Evolutionary conservation across 106 monocot genomes (phyloP).

Genomic region (Dendrobium nobile): DNA sequence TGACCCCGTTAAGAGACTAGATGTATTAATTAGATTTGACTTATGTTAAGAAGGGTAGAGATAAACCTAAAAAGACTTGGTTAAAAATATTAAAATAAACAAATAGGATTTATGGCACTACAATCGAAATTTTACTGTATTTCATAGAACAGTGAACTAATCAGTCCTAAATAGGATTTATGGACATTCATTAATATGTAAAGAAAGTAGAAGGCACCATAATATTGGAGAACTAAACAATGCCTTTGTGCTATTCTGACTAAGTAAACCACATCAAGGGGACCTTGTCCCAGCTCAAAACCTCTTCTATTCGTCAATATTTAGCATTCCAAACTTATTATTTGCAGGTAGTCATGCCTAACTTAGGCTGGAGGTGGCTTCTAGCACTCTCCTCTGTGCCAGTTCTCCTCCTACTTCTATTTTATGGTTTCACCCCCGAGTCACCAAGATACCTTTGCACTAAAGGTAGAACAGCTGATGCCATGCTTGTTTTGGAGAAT

Average conservation of each 20-base stretch:
- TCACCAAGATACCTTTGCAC: constrained; percentile 80
- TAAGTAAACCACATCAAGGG: neutral
- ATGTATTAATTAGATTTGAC: too few relatives aligned
- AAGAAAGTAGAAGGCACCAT: neutral
- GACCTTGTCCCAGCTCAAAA: neutral
- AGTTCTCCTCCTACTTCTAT: constrained; percentile 58
- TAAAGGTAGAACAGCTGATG: constrained; percentile 56
- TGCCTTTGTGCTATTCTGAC: neutral
- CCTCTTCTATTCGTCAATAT: neutral
- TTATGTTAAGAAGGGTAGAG: too few relatives aligned
- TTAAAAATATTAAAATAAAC: too few relatives aligned
- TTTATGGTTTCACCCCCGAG: constrained; percentile 55
- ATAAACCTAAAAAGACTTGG: too few relatives aligned
- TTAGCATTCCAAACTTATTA: neutral
- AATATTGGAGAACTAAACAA: too few relatives aligned
- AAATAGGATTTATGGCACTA: too few relatives aligned
- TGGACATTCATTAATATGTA: too few relatives aligned
- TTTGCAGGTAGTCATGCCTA: constrained; percentile 64
- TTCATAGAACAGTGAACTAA: too few relatives aligned
- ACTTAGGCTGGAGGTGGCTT: constrained; percentile 78
- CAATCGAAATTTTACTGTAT: too few relatives aligned
- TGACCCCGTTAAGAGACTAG: too few relatives aligned
- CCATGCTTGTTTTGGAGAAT: constrained; percentile 40
- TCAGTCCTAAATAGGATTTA: too few relatives aligned
- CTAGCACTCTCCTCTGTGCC: constrained; percentile 62